These are phyloP conservation scores for Ceriops tagal DNA, from an alignment of 345 rosid genomes.

Conservation along the genomic window DNA sequence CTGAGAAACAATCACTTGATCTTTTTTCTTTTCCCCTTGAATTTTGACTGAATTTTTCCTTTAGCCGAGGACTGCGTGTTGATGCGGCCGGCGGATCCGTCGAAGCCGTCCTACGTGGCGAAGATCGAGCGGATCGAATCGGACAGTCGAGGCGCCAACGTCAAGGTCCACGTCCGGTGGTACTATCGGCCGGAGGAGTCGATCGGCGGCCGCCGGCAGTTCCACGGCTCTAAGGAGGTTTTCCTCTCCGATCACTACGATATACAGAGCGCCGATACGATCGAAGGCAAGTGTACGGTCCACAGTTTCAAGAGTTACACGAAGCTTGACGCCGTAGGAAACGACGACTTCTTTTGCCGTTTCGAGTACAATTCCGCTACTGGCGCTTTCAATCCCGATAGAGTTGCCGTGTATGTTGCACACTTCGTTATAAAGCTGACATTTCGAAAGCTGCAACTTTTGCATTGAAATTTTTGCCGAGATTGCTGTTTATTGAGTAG, in stretches of 20 bases:
- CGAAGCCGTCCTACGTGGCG: conserved; percentile 86
- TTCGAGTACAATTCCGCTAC: conserved; percentile 86
- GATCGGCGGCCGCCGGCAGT: conserved; percentile 87
- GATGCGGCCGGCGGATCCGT: conserved; percentile 85
- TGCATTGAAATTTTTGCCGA: too few species aligned
- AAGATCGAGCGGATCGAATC: conserved; percentile 84
- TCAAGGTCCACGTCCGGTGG: conserved; percentile 80
- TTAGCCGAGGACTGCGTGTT: conserved; percentile 88
- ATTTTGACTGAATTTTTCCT: neutral
- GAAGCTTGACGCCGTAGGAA: conserved; percentile 86
- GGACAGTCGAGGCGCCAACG: conserved; percentile 74
- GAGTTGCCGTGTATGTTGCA: conserved; percentile 82
- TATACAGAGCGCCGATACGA: conserved; percentile 83
- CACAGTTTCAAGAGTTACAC: conserved; percentile 81
- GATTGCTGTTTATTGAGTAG: too few species aligned
- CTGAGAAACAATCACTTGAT: neutral
- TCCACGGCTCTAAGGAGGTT: conserved; percentile 94
- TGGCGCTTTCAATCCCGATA: conserved; percentile 87
- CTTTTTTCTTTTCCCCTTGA: neutral
- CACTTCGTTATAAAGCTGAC: neutral
- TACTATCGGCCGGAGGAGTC: conserved; percentile 98
- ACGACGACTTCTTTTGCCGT: conserved; percentile 97
- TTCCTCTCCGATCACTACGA: conserved; percentile 90
- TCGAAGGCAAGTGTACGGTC: conserved; percentile 88
- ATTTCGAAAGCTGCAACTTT: too few species aligned